Evolutionary conservation across 345 rosid species (phyloP).

Genomic region (Excoecaria cochinchinensis): DNA sequence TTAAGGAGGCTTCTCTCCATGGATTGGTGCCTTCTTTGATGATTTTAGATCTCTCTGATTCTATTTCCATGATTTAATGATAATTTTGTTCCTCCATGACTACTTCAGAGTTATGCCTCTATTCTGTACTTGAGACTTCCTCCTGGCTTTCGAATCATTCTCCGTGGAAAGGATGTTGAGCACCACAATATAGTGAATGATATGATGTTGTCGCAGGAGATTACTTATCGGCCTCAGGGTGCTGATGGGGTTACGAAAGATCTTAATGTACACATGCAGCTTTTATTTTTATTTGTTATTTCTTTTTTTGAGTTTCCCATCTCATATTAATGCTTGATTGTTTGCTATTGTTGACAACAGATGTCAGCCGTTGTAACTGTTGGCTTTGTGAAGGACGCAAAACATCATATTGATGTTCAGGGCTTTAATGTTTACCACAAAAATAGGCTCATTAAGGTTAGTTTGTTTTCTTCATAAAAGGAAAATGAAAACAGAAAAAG

Average conservation of each 20-base stretch:
- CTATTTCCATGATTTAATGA: not conserved
- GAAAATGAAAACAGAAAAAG: too few relatives aligned
- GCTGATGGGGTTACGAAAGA: conserved; percentile 53
- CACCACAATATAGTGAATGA: conserved; percentile 97
- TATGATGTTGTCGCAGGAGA: conserved; percentile 80
- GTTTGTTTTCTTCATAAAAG: conserved; percentile 2
- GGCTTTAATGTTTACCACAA: conserved; percentile 95
- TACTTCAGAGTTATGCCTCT: conserved; percentile 78
- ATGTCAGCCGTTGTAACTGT: conserved; percentile 70
- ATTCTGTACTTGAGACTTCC: conserved; percentile 94
- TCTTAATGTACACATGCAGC: conserved; percentile 36
- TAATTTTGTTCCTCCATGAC: conserved; percentile 13
- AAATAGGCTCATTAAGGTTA: conserved; percentile 92
- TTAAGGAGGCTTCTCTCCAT: not conserved
- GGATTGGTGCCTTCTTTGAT: conserved; percentile 1
- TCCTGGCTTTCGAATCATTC: conserved; percentile 71
- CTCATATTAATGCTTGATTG: conserved; percentile 21
- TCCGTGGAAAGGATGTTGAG: conserved; percentile 86
- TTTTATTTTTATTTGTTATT: too few relatives aligned
- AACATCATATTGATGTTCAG: conserved; percentile 82
- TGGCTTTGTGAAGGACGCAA: conserved; percentile 97
- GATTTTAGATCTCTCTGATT: not conserved
- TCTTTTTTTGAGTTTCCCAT: not conserved
- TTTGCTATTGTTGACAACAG: conserved; percentile 41
- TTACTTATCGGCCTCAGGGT: conserved; percentile 76